Conservation (phyloP, 495 filamentous ascomycete species). For the Aspergillus affinis region DNA sequence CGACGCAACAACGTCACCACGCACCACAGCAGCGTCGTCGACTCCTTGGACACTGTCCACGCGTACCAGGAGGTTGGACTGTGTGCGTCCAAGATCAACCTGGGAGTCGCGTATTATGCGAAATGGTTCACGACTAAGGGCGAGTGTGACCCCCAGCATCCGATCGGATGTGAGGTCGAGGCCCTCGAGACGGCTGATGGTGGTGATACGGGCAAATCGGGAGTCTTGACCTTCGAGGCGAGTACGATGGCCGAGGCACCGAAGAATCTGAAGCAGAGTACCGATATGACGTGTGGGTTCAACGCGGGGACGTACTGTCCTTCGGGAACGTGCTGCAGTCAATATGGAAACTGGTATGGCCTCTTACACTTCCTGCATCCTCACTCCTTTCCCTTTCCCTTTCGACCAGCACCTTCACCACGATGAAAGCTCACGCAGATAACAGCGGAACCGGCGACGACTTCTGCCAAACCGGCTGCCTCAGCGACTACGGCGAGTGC, state of each 20-base stretch:
- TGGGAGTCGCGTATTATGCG: slow-evolving; percentile 73
- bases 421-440: too few species aligned
- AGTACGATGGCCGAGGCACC: slow-evolving; percentile 48
- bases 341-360: slow-evolving; percentile 43
- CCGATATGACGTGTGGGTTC: slow-evolving; percentile 34
- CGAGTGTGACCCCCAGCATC: slow-evolving; percentile 39
- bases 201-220: slow-evolving; percentile 60
- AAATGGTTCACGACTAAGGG: slow-evolving; percentile 68
- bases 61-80: slow-evolving; percentile 61
- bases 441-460: slow-evolving; percentile 36
- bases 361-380: too few species aligned
- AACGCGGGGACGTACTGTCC: slow-evolving; percentile 32
- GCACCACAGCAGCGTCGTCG: slow-evolving; percentile 62
- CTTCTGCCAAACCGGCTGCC: slow-evolving; percentile 39
- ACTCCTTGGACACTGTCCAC: slow-evolving; percentile 54
- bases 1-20: slow-evolving; percentile 66
- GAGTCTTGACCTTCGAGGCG: slow-evolving; percentile 57
- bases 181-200: slow-evolving; percentile 65
- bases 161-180: slow-evolving; percentile 62
- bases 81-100: slow-evolving; percentile 58
- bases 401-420: too few species aligned
- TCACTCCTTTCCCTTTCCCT: too few species aligned
- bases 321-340: slow-evolving; percentile 35
- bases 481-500: slow-evolving; percentile 44
- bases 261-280: slow-evolving; percentile 47